Evolutionary conservation across 1,284 basidiomycete species (phyloP).

Genomic region (Anthracocystis walkeri): DNA sequence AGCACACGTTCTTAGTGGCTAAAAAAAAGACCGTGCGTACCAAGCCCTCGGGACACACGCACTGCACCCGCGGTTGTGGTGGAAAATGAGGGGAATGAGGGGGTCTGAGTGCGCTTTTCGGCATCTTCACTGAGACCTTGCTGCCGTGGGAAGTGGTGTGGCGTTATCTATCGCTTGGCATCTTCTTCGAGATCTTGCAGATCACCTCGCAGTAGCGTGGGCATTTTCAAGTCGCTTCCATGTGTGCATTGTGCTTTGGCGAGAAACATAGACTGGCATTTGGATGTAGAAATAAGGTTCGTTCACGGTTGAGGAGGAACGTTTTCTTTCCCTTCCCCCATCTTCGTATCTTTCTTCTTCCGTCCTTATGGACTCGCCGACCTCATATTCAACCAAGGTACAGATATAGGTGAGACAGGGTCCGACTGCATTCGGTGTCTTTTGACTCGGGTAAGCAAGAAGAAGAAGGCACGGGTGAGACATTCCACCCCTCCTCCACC

Average conservation of each 20-base stretch:
- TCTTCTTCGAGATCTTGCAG: neutral
- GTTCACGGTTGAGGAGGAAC: conserved; percentile 12
- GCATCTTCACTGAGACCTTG: neutral
- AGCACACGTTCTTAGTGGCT: neutral
- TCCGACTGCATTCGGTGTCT: conserved; percentile 3
- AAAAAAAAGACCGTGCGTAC: conserved; percentile 5
- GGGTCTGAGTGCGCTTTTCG: neutral
- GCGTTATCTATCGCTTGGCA: conserved; percentile 6
- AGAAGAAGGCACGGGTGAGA: conserved; percentile 10
- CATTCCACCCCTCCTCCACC: conserved; percentile 12
- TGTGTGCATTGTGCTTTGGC: conserved; percentile 13
- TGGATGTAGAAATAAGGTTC: conserved; percentile 22
- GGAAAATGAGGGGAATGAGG: no score
- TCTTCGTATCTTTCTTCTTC: conserved; percentile 4
- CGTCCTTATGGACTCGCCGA: no score
- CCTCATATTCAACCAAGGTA: neutral
- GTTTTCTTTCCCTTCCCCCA: neutral
- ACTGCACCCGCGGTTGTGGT: neutral
- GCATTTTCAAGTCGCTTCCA: neutral
- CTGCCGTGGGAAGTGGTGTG: neutral
- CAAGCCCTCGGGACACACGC: conserved; percentile 10
- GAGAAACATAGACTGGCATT: conserved; percentile 40
- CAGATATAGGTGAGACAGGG: conserved; percentile 2
- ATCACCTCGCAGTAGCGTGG: conserved; percentile 12
- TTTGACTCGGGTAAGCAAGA: neutral